phyloP scores from a whole-genome alignment of 257 asterid species.

The Avicennia marina region DNA sequence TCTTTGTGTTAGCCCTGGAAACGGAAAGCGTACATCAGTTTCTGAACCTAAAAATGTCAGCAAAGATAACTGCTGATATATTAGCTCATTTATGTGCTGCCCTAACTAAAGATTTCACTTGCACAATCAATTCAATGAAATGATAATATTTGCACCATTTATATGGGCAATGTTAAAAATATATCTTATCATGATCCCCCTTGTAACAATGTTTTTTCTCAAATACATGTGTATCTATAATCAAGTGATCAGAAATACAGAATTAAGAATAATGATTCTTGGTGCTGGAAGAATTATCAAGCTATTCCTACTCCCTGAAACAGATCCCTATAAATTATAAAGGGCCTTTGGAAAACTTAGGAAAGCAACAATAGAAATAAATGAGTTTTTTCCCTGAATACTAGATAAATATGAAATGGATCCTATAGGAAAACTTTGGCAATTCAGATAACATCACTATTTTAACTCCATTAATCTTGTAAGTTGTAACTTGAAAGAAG shows the following conservation, averaged over 20 bases:
- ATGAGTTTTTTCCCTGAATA: too few relatives aligned
- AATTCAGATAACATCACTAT: too few relatives aligned
- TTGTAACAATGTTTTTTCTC: background rate
- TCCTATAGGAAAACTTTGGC: too few relatives aligned
- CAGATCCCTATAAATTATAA: background rate
- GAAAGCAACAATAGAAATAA: too few relatives aligned
- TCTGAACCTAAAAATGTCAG: conserved; percentile 10
- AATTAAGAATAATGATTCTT: background rate
- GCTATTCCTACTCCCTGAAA: conserved; percentile 6
- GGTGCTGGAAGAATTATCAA: background rate
- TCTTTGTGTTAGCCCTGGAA: conserved; percentile 63
- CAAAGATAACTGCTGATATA: conserved; percentile 2
- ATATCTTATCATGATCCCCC: too few relatives aligned
- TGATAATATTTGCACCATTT: too few relatives aligned
- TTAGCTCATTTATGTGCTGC: background rate
- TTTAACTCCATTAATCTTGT: too few relatives aligned
- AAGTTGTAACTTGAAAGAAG: too few relatives aligned
- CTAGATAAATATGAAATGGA: too few relatives aligned
- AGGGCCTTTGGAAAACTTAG: background rate
- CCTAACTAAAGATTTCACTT: too few relatives aligned
- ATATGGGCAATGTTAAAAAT: too few relatives aligned
- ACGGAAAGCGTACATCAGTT: conserved; percentile 7
- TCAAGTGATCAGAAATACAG: background rate
- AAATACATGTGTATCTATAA: background rate
- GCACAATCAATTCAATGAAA: too few relatives aligned